These are phyloP conservation scores for Aspergillus sclerotiicarbonarius DNA, from an alignment of 495 filamentous ascomycete genomes.

Conservation along the genomic window DNA sequence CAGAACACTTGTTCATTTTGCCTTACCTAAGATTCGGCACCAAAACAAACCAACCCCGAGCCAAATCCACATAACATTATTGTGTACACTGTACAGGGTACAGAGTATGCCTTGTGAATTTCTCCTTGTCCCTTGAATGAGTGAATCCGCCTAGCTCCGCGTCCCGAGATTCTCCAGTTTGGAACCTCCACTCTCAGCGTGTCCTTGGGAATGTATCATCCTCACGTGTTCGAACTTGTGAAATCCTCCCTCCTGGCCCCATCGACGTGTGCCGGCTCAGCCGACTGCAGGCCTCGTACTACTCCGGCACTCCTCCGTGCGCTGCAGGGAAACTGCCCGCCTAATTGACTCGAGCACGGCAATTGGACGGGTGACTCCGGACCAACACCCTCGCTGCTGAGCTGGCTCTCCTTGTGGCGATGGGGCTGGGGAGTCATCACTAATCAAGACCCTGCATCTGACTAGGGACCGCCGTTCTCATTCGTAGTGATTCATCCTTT, in stretches of 20 bases:
- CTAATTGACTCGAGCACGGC: neutral
- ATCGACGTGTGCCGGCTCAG: conserved; percentile 8
- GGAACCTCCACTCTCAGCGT: neutral
- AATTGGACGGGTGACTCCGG: neutral
- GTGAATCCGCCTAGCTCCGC: conserved; percentile 2
- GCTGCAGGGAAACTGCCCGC: neutral
- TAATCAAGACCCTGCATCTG: neutral
- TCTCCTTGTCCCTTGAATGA: no score
- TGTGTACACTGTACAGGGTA: neutral
- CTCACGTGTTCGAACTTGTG: neutral
- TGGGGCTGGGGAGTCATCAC: neutral
- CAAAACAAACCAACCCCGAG: neutral
- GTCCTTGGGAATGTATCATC: neutral
- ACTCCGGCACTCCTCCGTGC: neutral
- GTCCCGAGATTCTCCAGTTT: neutral
- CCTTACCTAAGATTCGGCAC: conserved; percentile 2
- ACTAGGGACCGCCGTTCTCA: neutral
- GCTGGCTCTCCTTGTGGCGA: neutral
- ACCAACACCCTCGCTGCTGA: neutral
- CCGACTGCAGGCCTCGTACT: neutral
- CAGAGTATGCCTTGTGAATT: no score
- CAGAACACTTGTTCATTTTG: conserved; percentile 2
- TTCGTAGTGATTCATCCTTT: neutral
- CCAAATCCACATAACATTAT: neutral
- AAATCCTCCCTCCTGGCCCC: neutral